Evolutionary conservation across 1,284 basidiomycete species (phyloP), one percentile per base, ranked within the genome.

Genomic region (Phylloporus sp.): DNA sequence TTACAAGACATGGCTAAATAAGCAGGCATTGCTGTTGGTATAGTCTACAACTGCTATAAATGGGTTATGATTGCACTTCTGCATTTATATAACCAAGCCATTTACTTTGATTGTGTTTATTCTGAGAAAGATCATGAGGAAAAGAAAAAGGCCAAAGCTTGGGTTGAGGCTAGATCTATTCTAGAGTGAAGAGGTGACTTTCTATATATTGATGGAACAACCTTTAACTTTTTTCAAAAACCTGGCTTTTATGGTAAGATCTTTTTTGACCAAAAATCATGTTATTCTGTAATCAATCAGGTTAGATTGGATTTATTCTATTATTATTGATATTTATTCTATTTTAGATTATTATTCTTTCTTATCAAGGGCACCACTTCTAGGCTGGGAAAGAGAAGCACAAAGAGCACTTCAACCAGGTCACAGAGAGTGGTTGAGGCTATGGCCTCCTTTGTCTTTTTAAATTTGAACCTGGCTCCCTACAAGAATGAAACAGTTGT

Each of bases 1-100:
- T 68, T 74, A 17, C 69, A 76, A 28, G 63, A 65, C 18, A 66
- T 80, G 46, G 75, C 73, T 20, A 69, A 77, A n/a, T 80, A 76
- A 77, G 76, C 76, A 15, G 77, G 78, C 4, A 62, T 76, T 18
- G 66, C 65, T n/a, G 63, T 61, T 0, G 74, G 77, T 2, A 67
- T 67, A n/a, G 73, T 80, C 32, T 63, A 74, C 8, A 74, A 71
- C 18, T 64, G 64, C 28, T 76, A 76, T 6, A 64, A 68, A 28
- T 2, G 31, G 1, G 56, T 68, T 0, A 70, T 70, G 64, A 7
- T 70, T n/a, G 56, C 67, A 12, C 42, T 70, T 12, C 12, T 26
- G 17, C 3, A 18, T 12, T 50, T 51, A 6, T 61, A 69, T 47
- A 26, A 66, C n/a, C 0, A 4, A 0, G 15, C 54, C 0, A 66